These are phyloP conservation scores for Suillus subaureus DNA, from an alignment of 768 basidiomycete species.

Conservation along the genomic window DNA sequence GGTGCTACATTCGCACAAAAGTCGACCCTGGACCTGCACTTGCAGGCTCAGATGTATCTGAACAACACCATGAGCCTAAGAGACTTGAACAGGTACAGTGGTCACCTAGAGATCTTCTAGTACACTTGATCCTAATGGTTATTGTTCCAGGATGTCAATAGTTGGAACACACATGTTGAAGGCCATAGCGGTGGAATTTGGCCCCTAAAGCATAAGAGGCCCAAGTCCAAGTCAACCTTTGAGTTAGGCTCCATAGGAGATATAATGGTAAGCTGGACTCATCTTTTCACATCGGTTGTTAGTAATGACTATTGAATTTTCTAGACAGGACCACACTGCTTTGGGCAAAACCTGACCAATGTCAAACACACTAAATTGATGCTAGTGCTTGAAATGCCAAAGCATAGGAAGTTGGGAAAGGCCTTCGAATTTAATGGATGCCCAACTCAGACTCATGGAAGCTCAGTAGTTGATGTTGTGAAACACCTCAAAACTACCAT, in stretches of 20 bases:
- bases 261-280: neutral
- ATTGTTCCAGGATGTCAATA: neutral
- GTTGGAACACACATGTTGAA: neutral
- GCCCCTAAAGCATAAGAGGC: neutral
- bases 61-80: neutral
- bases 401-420: neutral
- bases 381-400: neutral
- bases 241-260: neutral
- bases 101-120: neutral
- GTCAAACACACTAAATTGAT: neutral
- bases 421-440: neutral
- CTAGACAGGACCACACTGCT: neutral
- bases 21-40: neutral
- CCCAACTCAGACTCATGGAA: neutral
- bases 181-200: neutral
- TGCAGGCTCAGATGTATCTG: neutral
- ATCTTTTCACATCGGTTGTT: neutral
- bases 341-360: neutral
- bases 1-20: neutral
- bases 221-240: neutral
- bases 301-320: neutral
- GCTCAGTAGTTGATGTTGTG: neutral
- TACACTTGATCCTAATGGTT: neutral
- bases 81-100: neutral
- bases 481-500: neutral